A percentile compares a stretch with the other conserved stretches of the same genome.
phyloP scores from a whole-genome alignment of 495 filamentous ascomycete species.

The Xylaria bambusicola region DNA sequence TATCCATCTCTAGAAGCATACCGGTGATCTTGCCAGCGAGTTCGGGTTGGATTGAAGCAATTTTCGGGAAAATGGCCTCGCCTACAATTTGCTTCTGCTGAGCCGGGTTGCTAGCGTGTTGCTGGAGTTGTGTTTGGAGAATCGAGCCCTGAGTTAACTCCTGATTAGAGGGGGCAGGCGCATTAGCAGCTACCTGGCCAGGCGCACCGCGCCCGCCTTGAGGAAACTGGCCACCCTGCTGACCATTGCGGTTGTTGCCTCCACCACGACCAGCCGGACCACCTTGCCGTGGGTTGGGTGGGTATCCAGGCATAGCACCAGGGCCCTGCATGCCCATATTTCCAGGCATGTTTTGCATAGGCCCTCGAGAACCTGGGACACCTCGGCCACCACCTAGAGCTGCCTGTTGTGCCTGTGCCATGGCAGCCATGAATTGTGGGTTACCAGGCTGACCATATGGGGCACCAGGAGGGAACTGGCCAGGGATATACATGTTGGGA shows the following conservation, averaged over 20 bases:
- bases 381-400: conserved; percentile 68
- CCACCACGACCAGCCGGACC: conserved; percentile 47
- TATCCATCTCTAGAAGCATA: conserved; percentile 99
- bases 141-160: conserved; percentile 43
- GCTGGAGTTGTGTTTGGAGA: conserved; percentile 53
- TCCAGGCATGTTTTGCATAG: conserved; percentile 69
- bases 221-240: conserved; percentile 36
- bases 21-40: conserved; percentile 99
- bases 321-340: conserved; percentile 56
- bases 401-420: conserved; percentile 68
- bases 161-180: conserved; percentile 32
- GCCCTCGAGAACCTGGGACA: conserved; percentile 69
- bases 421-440: conserved; percentile 60
- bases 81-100: conserved; percentile 98
- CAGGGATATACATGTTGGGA: conserved; percentile 73
- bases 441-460: conserved; percentile 50
- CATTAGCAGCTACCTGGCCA: conserved; percentile 35
- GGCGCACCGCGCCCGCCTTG: conserved; percentile 60
- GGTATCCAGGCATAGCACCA: conserved; percentile 63
- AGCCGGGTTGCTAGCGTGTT: conserved; percentile 53
- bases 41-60: conserved; percentile 86
- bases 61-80: conserved; percentile 97
- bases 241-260: conserved; percentile 39
- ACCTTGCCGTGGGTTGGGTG: conserved; percentile 52
- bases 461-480: conserved; percentile 71